Evolutionary conservation across 805 yeast genomes (phyloP), one percentile per base, ranked within the genome.

Genomic region (Wickerhamiella brachini): DNA sequence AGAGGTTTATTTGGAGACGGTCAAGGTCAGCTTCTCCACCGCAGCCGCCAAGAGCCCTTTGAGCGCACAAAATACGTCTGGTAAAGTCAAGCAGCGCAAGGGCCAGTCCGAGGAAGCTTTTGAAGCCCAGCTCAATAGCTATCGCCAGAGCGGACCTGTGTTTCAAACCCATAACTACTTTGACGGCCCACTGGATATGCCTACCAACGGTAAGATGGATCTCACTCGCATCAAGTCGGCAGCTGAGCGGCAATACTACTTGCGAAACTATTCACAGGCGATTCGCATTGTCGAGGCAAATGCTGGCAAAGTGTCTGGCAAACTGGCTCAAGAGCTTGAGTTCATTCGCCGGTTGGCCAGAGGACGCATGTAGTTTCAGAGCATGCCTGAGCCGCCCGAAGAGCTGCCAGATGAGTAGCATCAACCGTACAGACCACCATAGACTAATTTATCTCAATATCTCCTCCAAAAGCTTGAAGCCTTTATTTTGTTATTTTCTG

Each of bases 81-180:
- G 34, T 18, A 50, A 71, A 51, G 60, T 63, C 3, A 74, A 72
- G 51, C 63, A 72, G 23, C 73, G 95, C 43, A 85, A 83, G 58
- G 81, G 80, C 0, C 96, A 87, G 61, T 60, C 82, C 0, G 79
- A 78, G 43, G 89, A 80, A 50, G 83, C 77, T 51, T 87, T 68
- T 56, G 66, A 61, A 34, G 60, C 53, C 8, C 90, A 87, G 63
- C 67, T 69, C 54, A 54, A 55, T 2, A 75, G 73, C 58, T 86
- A 78, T 60, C 65, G 65, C 55, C 47, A 57, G 0, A 61, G 68
- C 0, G 94, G 94, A 0, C 93, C 95, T 0, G 54, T 64, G 6
- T 29, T 49, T 2, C 60, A 58, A 31, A 47, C 50, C 4, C 51
- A 49, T n/a, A 54, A 54, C 22, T 48, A 44, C 26, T 53, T 53